Conservation (phyloP, 2,329 filamentous ascomycete species). For the Atkinsonella texensis region DNA sequence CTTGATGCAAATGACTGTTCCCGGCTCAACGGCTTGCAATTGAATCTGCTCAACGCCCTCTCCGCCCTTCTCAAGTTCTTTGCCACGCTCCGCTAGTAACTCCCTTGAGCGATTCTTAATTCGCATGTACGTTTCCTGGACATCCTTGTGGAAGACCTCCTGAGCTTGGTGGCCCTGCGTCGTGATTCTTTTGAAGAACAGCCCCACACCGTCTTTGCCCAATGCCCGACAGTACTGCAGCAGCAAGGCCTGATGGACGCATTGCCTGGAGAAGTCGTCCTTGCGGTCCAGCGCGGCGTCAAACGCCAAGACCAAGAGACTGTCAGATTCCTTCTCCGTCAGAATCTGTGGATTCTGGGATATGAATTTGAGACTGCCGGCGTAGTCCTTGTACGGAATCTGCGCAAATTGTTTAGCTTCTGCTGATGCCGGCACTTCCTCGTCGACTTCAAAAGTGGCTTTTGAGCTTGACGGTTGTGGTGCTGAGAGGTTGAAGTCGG, state of each 20-base stretch:
- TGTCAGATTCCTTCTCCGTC: slow-evolving; percentile 78
- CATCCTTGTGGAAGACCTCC: slow-evolving; percentile 85
- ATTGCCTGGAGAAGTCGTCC: slow-evolving; percentile 68
- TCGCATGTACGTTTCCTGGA: slow-evolving; percentile 72
- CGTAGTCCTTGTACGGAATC: slow-evolving; percentile 67
- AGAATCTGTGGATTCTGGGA: slow-evolving; percentile 67
- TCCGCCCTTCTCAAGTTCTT: slow-evolving; percentile 25
- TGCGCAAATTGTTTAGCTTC: slow-evolving; percentile 71
- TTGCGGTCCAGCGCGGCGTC: slow-evolving; percentile 70
- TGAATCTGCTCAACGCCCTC: slow-evolving; percentile 84
- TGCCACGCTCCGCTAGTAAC: slow-evolving; percentile 45
- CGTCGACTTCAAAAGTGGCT: slow-evolving; percentile 48
- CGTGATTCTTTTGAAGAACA: slow-evolving; percentile 96
- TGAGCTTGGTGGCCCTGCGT: slow-evolving; percentile 81
- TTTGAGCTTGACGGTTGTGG: slow-evolving; percentile 7
- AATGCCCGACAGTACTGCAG: slow-evolving; percentile 91
- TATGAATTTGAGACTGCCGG: slow-evolving; percentile 62
- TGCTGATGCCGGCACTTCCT: slow-evolving; percentile 62
- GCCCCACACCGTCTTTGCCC: slow-evolving; percentile 71
- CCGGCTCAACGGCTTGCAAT: slow-evolving; percentile 87
- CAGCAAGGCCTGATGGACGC: slow-evolving; percentile 84
- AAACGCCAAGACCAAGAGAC: slow-evolving; percentile 82
- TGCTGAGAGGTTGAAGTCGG: slow-evolving; percentile 27
- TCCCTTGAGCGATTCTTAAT: slow-evolving; percentile 69
- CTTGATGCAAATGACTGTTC: slow-evolving; percentile 79